phyloP scores from a whole-genome alignment of 768 basidiomycete species.

The Filobasidium floriforme region DNA sequence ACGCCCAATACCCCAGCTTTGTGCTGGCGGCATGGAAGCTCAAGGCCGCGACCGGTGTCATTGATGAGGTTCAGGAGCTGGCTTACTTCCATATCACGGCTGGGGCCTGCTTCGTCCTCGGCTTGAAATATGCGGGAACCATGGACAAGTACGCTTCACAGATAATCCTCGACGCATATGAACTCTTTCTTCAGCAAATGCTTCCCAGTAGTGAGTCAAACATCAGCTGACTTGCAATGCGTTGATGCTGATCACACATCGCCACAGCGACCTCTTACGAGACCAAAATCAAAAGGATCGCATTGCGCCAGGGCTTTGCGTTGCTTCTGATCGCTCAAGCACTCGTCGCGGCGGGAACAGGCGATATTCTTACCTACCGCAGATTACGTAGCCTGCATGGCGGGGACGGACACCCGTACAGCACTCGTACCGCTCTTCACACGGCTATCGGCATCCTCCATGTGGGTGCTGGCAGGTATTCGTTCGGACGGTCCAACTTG shows the following conservation, averaged over 20 bases:
- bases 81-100: constrained; percentile 88
- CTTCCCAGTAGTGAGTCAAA: constrained; percentile 35
- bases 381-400: constrained; percentile 84
- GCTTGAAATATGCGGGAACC: constrained; percentile 87
- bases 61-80: constrained; percentile 69
- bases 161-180: constrained; percentile 72
- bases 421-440: constrained; percentile 81
- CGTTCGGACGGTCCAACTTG: constrained; percentile 81
- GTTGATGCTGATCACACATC: background rate
- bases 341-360: constrained; percentile 96
- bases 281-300: constrained; percentile 76
- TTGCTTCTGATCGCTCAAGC: constrained; percentile 76
- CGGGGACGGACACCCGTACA: constrained; percentile 56
- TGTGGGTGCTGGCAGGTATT: constrained; percentile 85
- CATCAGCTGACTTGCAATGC: constrained; percentile 44
- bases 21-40: constrained; percentile 57
- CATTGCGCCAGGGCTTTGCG: constrained; percentile 78
- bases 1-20: constrained; percentile 59
- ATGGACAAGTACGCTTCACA: constrained; percentile 81
- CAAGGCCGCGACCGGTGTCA: constrained; percentile 27
- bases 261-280: constrained; percentile 67
- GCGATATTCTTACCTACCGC: constrained; percentile 80
- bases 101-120: constrained; percentile 84
- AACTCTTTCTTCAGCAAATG: constrained; percentile 55
- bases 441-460: constrained; percentile 85